Conservation (phyloP, 2,329 filamentous ascomycete genomes). For the Fusarium sp. region DNA sequence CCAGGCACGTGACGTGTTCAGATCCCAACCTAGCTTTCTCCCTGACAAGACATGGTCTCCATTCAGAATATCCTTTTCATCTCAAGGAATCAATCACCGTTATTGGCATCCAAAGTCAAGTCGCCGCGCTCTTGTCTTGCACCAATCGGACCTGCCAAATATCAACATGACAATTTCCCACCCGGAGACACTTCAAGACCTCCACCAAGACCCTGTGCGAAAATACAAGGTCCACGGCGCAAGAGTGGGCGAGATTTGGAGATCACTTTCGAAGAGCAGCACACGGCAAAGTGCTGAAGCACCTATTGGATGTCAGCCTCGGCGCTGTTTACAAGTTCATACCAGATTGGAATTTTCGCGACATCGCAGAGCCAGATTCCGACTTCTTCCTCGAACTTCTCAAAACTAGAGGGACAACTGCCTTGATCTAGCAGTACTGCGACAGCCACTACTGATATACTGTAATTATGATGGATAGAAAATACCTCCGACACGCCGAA, state of each 20-base stretch:
- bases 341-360: conserved; percentile 58
- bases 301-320: conserved; percentile 49
- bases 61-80: neutral
- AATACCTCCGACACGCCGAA: conserved; percentile 47
- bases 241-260: no score
- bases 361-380: conserved; percentile 51
- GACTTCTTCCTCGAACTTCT: conserved; percentile 54
- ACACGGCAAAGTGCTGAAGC: conserved; percentile 50
- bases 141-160: neutral
- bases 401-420: conserved; percentile 51
- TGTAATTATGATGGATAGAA: conserved; percentile 47
- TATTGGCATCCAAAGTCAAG: neutral
- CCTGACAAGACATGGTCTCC: neutral
- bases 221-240: conserved; percentile 46
- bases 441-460: conserved; percentile 53
- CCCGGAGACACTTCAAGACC: conserved; percentile 20
- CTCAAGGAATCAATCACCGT: neutral
- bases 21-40: neutral
- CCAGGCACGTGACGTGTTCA: neutral
- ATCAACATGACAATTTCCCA: neutral
- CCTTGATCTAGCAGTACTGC: conserved; percentile 48
- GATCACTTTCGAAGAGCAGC: conserved; percentile 20
- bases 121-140: neutral
- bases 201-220: conserved; percentile 52
- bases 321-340: conserved; percentile 54